Evolutionary conservation across 2,329 filamentous ascomycete genomes (phyloP).

Genomic region (Acarospora socialis): DNA sequence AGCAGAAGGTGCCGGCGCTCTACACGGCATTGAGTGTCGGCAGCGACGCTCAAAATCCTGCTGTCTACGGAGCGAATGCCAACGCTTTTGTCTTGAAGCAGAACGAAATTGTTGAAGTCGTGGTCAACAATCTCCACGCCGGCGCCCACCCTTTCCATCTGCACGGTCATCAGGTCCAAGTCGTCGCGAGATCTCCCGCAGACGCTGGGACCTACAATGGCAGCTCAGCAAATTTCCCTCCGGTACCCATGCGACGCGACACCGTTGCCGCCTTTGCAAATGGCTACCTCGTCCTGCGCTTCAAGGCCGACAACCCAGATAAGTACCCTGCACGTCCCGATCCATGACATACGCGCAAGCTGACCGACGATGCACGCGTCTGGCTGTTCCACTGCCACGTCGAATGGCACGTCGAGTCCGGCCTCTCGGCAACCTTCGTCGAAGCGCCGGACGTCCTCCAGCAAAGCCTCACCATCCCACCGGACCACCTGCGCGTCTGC

Average conservation of each 20-base stretch:
- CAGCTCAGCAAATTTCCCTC: no score
- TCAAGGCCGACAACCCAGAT: conserved; percentile 24
- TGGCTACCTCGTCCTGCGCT: conserved; percentile 22
- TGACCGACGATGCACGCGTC: conserved; percentile 15
- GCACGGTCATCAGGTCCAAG: no score
- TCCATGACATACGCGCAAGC: background rate
- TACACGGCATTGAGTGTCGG: conserved; percentile 59
- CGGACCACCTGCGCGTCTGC: no score
- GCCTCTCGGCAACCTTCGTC: no score
- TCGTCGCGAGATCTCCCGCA: no score
- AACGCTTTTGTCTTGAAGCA: no score
- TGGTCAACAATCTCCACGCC: conserved; percentile 23
- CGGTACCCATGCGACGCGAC: conserved; percentile 18
- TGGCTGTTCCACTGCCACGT: conserved; percentile 26
- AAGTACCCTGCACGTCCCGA: conserved; percentile 2
- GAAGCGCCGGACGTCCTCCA: no score
- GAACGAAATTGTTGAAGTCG: no score
- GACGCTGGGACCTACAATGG: no score
- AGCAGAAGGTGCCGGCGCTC: conserved; percentile 63
- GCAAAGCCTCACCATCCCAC: no score
- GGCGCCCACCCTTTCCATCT: conserved; percentile 14
- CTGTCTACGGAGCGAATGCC: conserved; percentile 52
- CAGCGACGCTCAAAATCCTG: conserved; percentile 37
- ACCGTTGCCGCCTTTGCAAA: conserved; percentile 22
- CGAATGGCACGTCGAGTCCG: conserved; percentile 23